Evolutionary conservation across 2,329 filamentous ascomycete genomes (phyloP).

Genomic region (Aphanocladium album): DNA sequence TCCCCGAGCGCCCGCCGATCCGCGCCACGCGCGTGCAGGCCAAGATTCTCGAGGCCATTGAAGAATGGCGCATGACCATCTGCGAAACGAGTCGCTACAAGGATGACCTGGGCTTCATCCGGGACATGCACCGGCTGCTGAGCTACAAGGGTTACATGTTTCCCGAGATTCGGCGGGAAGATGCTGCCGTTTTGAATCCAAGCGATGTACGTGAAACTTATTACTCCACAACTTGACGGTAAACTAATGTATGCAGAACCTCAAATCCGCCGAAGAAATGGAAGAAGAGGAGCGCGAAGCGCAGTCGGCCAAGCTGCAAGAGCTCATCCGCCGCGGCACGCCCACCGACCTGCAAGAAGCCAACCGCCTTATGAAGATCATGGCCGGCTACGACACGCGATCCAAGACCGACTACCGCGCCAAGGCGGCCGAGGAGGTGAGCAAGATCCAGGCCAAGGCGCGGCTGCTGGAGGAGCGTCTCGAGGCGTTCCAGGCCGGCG

Average conservation of each 20-base stretch:
- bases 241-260: slow-evolving; percentile 52
- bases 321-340: slow-evolving; percentile 85
- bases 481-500: slow-evolving; percentile 75
- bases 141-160: slow-evolving; percentile 98
- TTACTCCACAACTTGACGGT: not conserved
- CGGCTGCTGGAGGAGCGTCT: slow-evolving; percentile 88
- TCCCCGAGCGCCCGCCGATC: slow-evolving; percentile 87
- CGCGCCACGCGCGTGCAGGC: slow-evolving; percentile 82
- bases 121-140: slow-evolving; percentile 94
- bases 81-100: slow-evolving; percentile 97
- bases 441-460: slow-evolving; percentile 93
- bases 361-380: slow-evolving; percentile 97
- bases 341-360: slow-evolving; percentile 95
- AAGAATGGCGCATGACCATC: slow-evolving; percentile 97
- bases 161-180: slow-evolving; percentile 84
- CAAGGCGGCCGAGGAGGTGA: slow-evolving; percentile 92
- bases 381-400: slow-evolving; percentile 94
- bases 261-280: slow-evolving; percentile 97
- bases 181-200: slow-evolving; percentile 93
- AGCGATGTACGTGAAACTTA: slow-evolving; percentile 68
- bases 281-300: slow-evolving; percentile 93
- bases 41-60: slow-evolving; percentile 91
- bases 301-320: slow-evolving; percentile 96
- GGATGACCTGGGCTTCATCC: slow-evolving; percentile 91
- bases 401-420: slow-evolving; percentile 97